A percentile compares a stretch with the other conserved stretches of the same genome.
These are phyloP conservation scores for Russula sp. DNA, from an alignment of 768 basidiomycete species.

Conservation along the genomic window DNA sequence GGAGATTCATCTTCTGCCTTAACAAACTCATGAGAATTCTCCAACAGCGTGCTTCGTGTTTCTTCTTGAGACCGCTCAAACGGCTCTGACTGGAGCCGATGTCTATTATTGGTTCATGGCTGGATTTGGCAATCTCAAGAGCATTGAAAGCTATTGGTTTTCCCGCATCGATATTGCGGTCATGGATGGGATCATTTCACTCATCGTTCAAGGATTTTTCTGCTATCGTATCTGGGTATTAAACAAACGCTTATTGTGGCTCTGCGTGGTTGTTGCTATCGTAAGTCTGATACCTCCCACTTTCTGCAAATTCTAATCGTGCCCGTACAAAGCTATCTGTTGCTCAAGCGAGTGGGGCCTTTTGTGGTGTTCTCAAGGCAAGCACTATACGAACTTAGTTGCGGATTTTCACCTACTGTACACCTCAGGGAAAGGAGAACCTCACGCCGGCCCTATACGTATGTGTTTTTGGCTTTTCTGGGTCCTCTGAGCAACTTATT, in stretches of 20 bases:
- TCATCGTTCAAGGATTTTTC: constrained; percentile 13
- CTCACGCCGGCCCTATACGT: constrained; percentile 2
- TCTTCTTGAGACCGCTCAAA: constrained; percentile 9
- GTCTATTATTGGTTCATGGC: constrained; percentile 18
- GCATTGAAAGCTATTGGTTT: constrained; percentile 4
- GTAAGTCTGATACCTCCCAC: neutral
- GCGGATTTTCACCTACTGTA: neutral
- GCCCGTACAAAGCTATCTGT: neutral
- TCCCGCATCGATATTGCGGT: constrained; percentile 7
- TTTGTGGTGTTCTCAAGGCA: constrained; percentile 3
- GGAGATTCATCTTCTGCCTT: neutral
- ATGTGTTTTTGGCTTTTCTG: neutral
- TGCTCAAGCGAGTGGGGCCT: neutral
- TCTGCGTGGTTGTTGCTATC: neutral
- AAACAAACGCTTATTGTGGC: constrained; percentile 2
- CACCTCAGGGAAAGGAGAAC: neutral
- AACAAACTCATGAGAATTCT: neutral
- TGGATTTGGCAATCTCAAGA: constrained; percentile 8
- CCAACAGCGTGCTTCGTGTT: constrained; percentile 4
- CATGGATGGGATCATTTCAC: constrained; percentile 8
- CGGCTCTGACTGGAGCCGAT: constrained; percentile 11
- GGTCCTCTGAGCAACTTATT: neutral
- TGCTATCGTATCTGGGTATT: constrained; percentile 14
- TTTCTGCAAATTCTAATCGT: too few relatives aligned
- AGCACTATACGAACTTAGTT: neutral